Conservation (phyloP, 257 asterid genomes). For the Scutellaria barbata region DNA sequence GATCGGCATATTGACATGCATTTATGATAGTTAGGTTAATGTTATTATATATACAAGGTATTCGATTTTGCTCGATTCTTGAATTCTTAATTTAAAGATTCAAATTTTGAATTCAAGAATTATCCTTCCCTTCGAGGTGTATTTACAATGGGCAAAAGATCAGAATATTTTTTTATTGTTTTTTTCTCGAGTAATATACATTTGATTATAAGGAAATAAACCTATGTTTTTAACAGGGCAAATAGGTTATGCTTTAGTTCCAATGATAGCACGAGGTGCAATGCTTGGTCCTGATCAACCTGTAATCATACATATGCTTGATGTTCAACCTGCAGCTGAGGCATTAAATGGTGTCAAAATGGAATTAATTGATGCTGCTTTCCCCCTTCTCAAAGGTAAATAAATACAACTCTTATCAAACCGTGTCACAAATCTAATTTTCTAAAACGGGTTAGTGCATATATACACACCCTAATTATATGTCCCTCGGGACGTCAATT, state of each 20-base stretch:
- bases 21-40: no score
- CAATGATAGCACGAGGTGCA: slow-evolving; percentile 79
- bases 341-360: slow-evolving; percentile 64
- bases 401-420: not conserved
- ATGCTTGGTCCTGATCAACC: slow-evolving; percentile 84
- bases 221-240: slow-evolving; percentile 51
- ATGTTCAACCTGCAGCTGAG: slow-evolving; percentile 59
- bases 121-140: no score
- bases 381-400: slow-evolving; percentile 81
- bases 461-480: no score
- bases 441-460: no score
- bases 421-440: no score
- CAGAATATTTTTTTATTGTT: no score
- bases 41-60: no score
- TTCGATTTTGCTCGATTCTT: not conserved
- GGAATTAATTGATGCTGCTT: slow-evolving; percentile 84
- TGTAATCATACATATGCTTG: slow-evolving; percentile 85
- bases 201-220: no score
- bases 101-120: not conserved
- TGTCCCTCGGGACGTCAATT: no score
- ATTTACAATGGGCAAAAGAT: no score
- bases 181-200: no score
- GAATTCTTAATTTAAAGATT: not conserved
- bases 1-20: no score
- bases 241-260: slow-evolving; percentile 87